A percentile compares a stretch with the other conserved stretches of the same genome.
These are phyloP conservation scores for Drechslerella coelobrocha DNA, from an alignment of 2,329 filamentous ascomycete genomes.

Conservation along the genomic window DNA sequence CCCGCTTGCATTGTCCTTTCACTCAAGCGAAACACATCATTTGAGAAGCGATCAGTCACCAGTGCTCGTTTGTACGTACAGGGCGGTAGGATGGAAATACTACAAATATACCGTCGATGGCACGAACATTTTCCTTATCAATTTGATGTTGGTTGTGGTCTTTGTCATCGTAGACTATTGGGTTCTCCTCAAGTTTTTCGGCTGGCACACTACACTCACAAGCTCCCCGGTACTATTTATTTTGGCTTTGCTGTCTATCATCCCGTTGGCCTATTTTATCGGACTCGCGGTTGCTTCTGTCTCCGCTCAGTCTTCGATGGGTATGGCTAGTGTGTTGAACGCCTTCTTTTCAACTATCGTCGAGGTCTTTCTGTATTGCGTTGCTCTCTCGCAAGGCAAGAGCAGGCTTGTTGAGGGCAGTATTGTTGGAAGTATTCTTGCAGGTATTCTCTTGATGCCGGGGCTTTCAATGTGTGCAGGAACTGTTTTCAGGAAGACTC, in stretches of 20 bases:
- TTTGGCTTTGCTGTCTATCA: conserved; percentile 85
- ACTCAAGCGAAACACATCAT: conserved; percentile 79
- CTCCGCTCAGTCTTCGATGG: conserved; percentile 98
- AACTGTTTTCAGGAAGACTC: conserved; percentile 95
- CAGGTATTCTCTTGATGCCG: conserved; percentile 90
- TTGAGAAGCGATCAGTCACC: conserved; percentile 69
- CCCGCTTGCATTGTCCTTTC: conserved; percentile 89
- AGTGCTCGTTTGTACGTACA: conserved; percentile 94
- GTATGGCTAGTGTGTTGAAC: conserved; percentile 93
- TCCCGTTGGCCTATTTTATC: conserved; percentile 96
- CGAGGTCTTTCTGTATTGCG: conserved; percentile 96
- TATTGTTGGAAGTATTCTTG: conserved; percentile 97
- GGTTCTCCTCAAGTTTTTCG: conserved; percentile 63
- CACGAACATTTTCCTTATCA: conserved; percentile 98
- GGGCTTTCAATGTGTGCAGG: conserved; percentile 99
- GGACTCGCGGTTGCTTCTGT: conserved; percentile 98
- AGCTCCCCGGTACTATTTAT: conserved; percentile 85
- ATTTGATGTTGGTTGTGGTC: conserved; percentile 88
- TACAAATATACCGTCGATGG: conserved; percentile 99
- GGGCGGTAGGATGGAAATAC: conserved; percentile 90
- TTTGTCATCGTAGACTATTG: conserved; percentile 95
- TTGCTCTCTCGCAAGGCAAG: conserved; percentile 91
- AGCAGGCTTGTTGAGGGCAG: conserved; percentile 92
- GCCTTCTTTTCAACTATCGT: conserved; percentile 98
- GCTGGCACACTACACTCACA: conserved; percentile 70